Evolutionary conservation across 345 rosid genomes (phyloP).

Genomic region (Limnanthes douglasii): DNA sequence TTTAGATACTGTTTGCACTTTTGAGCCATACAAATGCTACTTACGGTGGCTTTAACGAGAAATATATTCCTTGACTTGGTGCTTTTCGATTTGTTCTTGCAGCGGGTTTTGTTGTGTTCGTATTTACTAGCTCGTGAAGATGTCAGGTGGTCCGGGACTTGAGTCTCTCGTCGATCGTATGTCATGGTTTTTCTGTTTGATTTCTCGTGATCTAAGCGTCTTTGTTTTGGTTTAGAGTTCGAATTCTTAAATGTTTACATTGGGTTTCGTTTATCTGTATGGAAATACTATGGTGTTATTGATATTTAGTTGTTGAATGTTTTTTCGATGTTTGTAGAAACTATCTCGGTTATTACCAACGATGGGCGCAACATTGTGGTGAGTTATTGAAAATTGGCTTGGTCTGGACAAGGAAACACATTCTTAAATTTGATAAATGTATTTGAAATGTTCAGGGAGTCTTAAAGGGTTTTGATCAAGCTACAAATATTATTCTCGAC

Average conservation of each 20-base stretch:
- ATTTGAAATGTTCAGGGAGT: conserved; percentile 27
- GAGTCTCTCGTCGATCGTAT: conserved; percentile 77
- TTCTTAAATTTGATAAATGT: not conserved
- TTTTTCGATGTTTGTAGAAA: conserved; percentile 26
- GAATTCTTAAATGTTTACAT: not conserved
- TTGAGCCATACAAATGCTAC: too few relatives aligned
- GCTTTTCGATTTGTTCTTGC: not conserved
- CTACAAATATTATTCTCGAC: conserved; percentile 79
- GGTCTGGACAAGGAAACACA: not conserved
- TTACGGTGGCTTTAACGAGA: too few relatives aligned
- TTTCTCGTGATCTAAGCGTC: not conserved
- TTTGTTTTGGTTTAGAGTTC: not conserved
- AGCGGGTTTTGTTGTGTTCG: too few relatives aligned
- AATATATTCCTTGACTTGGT: conserved; percentile 3
- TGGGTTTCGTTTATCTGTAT: not conserved
- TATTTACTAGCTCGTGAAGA: conserved; percentile 9
- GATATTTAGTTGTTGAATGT: not conserved
- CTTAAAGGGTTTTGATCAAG: conserved; percentile 83
- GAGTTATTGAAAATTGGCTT: conserved; percentile 4
- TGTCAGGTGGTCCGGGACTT: conserved; percentile 60
- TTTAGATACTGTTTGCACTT: too few relatives aligned
- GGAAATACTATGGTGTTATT: not conserved
- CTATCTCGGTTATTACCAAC: conserved; percentile 65
- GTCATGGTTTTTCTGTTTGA: not conserved
- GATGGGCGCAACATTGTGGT: conserved; percentile 96